phyloP scores from a whole-genome alignment of 2,329 filamentous ascomycete genomes.

The Chalaropsis ovoidea region DNA sequence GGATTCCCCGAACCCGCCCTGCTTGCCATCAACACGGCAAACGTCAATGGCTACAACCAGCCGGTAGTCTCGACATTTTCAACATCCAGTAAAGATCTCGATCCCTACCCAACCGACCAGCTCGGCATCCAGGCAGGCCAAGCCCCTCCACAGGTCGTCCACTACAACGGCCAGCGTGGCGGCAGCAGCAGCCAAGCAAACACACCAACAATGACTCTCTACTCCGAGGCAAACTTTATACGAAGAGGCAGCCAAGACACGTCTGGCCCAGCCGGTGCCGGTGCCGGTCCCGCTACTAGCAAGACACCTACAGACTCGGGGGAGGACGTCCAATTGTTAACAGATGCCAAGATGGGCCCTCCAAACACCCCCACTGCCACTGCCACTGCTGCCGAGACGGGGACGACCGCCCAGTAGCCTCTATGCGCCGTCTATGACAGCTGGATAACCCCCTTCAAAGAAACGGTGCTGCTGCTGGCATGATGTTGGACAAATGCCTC shows the following conservation, averaged over 20 bases:
- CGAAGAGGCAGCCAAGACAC: constrained; percentile 43
- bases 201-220: constrained; percentile 48
- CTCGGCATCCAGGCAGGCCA: constrained; percentile 53
- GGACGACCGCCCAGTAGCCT: neutral
- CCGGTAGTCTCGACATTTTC: constrained; percentile 60
- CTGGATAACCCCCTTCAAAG: neutral
- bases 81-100: constrained; percentile 58
- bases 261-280: neutral
- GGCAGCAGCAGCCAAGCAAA: constrained; percentile 50
- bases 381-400: neutral
- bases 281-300: neutral
- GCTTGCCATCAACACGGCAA: constrained; percentile 21
- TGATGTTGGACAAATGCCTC: neutral
- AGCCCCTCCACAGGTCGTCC: constrained; percentile 54
- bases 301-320: neutral
- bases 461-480: neutral
- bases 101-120: constrained; percentile 57
- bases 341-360: constrained; percentile 23
- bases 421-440: neutral
- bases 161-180: constrained; percentile 58
- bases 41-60: constrained; percentile 53
- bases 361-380: constrained; percentile 14
- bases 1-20: constrained; percentile 16
- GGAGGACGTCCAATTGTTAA: constrained; percentile 21
- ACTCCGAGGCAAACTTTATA: constrained; percentile 40